Evolutionary conservation across 1,284 basidiomycete genomes (phyloP).

Genomic region (Cryptococcus amylolentus): DNA sequence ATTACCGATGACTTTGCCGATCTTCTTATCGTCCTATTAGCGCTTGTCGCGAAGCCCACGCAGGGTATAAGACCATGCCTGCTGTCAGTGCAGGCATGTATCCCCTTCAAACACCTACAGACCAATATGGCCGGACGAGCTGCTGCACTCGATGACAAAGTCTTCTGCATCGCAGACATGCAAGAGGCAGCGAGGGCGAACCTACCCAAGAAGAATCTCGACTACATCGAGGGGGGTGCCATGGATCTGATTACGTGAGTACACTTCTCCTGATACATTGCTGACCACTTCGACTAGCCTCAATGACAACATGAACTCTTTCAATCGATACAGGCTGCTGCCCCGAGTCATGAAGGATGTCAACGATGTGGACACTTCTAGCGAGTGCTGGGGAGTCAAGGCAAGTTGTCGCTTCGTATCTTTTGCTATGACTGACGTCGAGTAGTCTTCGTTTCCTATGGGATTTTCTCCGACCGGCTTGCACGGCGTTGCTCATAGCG

Average conservation of each 20-base stretch:
- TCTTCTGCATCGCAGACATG: slow-evolving; percentile 15
- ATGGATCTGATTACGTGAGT: slow-evolving; percentile 28
- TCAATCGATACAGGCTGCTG: slow-evolving; percentile 27
- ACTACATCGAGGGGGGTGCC: slow-evolving; percentile 26
- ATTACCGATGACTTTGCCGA: too few species aligned
- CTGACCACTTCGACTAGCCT: slow-evolving; percentile 3
- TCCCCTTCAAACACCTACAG: too few species aligned
- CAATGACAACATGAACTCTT: slow-evolving; percentile 28
- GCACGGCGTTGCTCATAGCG: slow-evolving; percentile 33
- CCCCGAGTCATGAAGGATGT: slow-evolving; percentile 34
- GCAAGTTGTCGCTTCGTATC: not conserved
- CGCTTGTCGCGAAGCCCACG: too few species aligned
- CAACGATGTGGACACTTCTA: slow-evolving; percentile 18
- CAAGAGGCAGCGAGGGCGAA: slow-evolving; percentile 11
- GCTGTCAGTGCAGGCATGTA: too few species aligned
- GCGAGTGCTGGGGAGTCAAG: slow-evolving; percentile 18
- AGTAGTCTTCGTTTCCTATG: slow-evolving; percentile 22
- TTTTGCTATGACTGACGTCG: not conserved
- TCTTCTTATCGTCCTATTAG: too few species aligned
- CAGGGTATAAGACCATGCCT: too few species aligned
- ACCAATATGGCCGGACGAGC: too few species aligned
- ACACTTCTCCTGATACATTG: too few species aligned
- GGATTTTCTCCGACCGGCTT: slow-evolving; percentile 36
- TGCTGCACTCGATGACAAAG: too few species aligned
- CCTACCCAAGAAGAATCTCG: slow-evolving; percentile 12